Evolutionary conservation across 495 filamentous ascomycete genomes (phyloP), one percentile per base, ranked within the genome.

Genomic region (Cercophora sp.): DNA sequence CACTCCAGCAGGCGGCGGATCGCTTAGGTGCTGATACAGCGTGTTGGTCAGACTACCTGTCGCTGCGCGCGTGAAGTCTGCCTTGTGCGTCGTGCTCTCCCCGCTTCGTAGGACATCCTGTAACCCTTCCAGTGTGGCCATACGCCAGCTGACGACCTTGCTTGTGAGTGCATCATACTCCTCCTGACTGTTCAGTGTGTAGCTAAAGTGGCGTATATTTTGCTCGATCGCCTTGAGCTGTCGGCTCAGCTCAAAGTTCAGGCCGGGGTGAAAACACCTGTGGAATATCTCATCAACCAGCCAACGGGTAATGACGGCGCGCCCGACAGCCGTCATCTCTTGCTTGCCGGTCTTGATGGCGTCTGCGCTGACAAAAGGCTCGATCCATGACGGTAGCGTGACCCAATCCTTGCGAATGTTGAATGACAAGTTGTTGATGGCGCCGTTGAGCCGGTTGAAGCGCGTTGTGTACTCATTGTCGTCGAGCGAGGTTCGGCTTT

Each of bases 261-360:
- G 72, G 2, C 82, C 83, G 0, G 93, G 93, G 59, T 98, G 94
- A 72, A 98, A 98, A 69, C 86, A 87, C 37, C 83, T 81, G 61
- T 94, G 85, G 65, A 97, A 89, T 20, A 96, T 79, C 62, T 97
- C 90, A 13, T 97, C 88, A 18, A 91, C 84, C 13, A 98, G 74
- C 89, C 93, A 98, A 49, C 84, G 79, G 24, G 88, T 86, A 53
- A 98, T 91, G 40, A 88, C 81, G 5, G 94, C 90, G 23, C 92
- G 82, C n/a, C 93, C 93, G 19, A 96, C 85, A 4, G 88, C 89
- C 5, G 89, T 96, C 93, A 98, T 98, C 63, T 98, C 93, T 65
- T 96, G 89, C 50, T 87, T 93, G 47, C 90, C 92, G 11, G 80
- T 85, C 41, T 78, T 72, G 22, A 88, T 75, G 2, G 92, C 91